A percentile compares a stretch with the other conserved stretches of the same genome.
Conservation (phyloP, 2,329 filamentous ascomycete genomes). For the Exserohilum turcica region DNA sequence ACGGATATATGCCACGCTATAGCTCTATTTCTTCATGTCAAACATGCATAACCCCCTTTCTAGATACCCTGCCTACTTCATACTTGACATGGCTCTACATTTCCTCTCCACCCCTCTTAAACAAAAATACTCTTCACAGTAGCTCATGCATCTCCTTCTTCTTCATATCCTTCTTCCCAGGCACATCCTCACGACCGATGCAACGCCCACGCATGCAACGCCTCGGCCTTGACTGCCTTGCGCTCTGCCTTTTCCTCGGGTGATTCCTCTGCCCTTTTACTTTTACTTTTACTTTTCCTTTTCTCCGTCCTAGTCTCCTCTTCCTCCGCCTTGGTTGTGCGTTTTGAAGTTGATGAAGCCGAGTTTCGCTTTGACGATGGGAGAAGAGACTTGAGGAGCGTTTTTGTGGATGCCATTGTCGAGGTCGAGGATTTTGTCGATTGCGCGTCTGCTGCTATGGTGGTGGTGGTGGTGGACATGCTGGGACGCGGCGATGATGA, state of each 20-base stretch:
- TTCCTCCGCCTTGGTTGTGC: no score
- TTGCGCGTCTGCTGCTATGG: conserved; percentile 14
- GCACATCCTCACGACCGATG: not conserved
- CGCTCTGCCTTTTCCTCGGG: conserved; percentile 19
- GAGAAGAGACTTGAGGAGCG: conserved; percentile 29
- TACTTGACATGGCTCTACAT: no score
- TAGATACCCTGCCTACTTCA: no score
- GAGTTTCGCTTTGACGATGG: conserved; percentile 15
- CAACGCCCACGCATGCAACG: conserved; percentile 20
- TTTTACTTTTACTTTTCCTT: not conserved
- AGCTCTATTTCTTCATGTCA: no score
- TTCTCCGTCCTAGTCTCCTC: no score
- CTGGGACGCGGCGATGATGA: no score
- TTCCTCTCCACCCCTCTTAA: no score
- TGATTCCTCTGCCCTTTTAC: conserved; percentile 5
- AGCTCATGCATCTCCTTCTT: not conserved
- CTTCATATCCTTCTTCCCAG: not conserved
- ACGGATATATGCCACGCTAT: no score
- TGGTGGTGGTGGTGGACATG: not conserved
- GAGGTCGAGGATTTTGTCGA: conserved; percentile 34
- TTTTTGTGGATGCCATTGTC: conserved; percentile 30
- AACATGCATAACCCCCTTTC: no score
- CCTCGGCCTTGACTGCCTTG: conserved; percentile 23
- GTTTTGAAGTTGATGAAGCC: no score
- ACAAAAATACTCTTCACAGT: no score